These are phyloP conservation scores for Ophiostoma piceae DNA, from an alignment of 2,329 filamentous ascomycete genomes.

Conservation along the genomic window DNA sequence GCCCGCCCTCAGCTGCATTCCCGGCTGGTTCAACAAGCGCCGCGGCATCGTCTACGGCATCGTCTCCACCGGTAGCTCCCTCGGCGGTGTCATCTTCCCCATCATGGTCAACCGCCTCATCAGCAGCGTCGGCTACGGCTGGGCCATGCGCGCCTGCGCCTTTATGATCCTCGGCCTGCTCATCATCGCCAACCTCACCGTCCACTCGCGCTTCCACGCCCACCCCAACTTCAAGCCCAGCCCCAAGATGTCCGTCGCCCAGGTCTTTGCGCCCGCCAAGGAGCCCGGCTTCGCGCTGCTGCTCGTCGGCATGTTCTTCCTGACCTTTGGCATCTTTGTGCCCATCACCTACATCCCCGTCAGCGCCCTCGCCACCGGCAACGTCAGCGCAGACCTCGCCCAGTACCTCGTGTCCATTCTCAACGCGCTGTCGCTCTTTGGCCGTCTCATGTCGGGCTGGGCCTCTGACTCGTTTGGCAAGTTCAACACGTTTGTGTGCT, in stretches of 20 bases:
- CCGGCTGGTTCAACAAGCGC: conserved; percentile 28
- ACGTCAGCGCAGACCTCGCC: conserved; percentile 27
- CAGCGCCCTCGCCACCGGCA: conserved; percentile 27
- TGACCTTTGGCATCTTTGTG: conserved; percentile 31
- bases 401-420: conserved; percentile 30
- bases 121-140: conserved; percentile 30
- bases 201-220: conserved; percentile 27
- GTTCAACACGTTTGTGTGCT: conserved; percentile 43
- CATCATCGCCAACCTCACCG: conserved; percentile 29
- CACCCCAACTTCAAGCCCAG: conserved; percentile 15
- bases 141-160: conserved; percentile 32
- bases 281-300: conserved; percentile 27
- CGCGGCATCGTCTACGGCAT: conserved; percentile 31
- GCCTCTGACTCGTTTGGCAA: conserved; percentile 37
- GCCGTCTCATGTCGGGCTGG: conserved; percentile 31
- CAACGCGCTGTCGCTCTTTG: conserved; percentile 36
- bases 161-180: conserved; percentile 32
- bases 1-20: conserved; percentile 29
- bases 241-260: conserved; percentile 8
- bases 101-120: conserved; percentile 32
- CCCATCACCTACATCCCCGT: conserved; percentile 31
- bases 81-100: conserved; percentile 33
- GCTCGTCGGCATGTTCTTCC: conserved; percentile 27
- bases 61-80: conserved; percentile 28
- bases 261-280: conserved; percentile 26